phyloP scores from a whole-genome alignment of 2,329 filamentous ascomycete genomes.

The Eutypa lata region DNA sequence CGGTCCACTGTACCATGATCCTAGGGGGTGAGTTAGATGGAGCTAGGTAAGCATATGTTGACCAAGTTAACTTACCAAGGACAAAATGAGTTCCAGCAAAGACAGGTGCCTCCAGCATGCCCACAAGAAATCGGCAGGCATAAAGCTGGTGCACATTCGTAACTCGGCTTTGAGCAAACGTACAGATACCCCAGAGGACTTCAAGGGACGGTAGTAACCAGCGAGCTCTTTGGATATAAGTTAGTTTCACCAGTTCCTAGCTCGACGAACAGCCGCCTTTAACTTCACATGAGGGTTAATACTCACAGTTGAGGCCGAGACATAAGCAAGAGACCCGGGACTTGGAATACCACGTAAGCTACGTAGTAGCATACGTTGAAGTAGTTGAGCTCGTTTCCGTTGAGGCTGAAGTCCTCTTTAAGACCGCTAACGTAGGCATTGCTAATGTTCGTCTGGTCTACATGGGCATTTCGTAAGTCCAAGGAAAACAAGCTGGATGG shows the following conservation, averaged over 20 bases:
- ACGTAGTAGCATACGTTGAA: constrained; percentile 40
- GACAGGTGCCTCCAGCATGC: constrained; percentile 30
- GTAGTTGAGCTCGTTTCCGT: constrained; percentile 38
- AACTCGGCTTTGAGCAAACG: constrained; percentile 26
- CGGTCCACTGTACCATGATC: constrained; percentile 24
- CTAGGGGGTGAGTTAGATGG: constrained; percentile 1
- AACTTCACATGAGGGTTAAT: no score
- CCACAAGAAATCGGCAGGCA: constrained; percentile 27
- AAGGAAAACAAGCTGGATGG: not conserved
- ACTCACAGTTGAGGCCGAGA: constrained; percentile 26
- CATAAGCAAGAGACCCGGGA: constrained; percentile 29
- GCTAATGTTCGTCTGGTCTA: constrained; percentile 32
- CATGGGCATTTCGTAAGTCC: not conserved
- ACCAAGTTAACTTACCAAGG: constrained; percentile 13
- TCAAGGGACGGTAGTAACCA: constrained; percentile 29
- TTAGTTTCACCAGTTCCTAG: not conserved
- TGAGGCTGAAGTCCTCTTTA: constrained; percentile 34
- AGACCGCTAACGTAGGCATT: constrained; percentile 37
- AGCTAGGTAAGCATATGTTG: no score
- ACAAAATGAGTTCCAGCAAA: constrained; percentile 32
- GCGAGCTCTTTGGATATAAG: constrained; percentile 15
- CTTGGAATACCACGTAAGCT: constrained; percentile 34
- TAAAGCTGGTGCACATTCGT: constrained; percentile 30
- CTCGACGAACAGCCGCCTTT: no score
- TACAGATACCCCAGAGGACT: constrained; percentile 29